A percentile compares a stretch with the other conserved stretches of the same genome.
Evolutionary conservation across 2,329 filamentous ascomycete genomes (phyloP).

Genomic region (Botryotinia narcissicola): DNA sequence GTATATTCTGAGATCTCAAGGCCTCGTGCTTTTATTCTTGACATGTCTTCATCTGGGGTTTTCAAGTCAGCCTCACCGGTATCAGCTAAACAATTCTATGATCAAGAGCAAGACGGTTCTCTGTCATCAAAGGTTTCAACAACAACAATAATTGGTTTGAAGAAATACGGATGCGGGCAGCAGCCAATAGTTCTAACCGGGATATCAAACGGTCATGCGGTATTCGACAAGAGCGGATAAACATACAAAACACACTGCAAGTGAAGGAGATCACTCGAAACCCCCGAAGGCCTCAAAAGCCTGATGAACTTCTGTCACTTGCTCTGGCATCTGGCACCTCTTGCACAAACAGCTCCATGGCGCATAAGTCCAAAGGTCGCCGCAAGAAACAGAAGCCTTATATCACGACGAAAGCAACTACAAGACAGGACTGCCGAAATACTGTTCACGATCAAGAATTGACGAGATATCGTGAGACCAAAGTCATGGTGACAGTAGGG

Average conservation of each 20-base stretch:
- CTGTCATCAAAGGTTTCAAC: background rate
- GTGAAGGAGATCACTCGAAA: background rate
- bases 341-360: background rate
- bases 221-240: slow-evolving; percentile 1
- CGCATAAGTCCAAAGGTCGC: background rate
- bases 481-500: background rate
- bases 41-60: background rate
- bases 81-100: background rate
- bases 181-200: background rate
- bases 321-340: background rate
- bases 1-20: background rate
- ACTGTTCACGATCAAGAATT: background rate
- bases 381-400: background rate
- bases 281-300: background rate
- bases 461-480: background rate
- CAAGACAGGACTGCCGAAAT: background rate
- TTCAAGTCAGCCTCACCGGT: background rate
- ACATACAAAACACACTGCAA: background rate
- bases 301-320: background rate
- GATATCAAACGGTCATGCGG: background rate
- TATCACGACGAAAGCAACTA: background rate
- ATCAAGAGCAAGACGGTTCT: background rate
- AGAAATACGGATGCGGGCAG: background rate
- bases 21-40: background rate
- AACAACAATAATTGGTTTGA: background rate